These are phyloP conservation scores for Leucoagaricus sp. DNA, from an alignment of 1,284 basidiomycete species.

Conservation along the genomic window DNA sequence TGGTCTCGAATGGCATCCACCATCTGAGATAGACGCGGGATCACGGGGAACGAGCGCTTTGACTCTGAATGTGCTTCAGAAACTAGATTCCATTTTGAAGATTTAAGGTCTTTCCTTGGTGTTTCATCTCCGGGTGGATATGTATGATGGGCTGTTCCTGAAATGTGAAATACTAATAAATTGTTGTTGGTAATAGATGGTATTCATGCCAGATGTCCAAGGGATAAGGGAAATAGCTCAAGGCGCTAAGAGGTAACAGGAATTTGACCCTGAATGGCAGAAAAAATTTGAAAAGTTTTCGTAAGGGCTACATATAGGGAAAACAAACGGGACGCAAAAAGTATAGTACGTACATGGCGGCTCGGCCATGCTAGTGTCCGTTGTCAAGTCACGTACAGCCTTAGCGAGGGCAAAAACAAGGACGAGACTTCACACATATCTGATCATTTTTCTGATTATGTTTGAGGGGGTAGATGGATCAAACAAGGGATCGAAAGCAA, in stretches of 20 bases:
- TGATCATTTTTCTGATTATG: slow-evolving; percentile 9
- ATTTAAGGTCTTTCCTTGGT: slow-evolving; percentile 7
- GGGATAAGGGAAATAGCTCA: not conserved
- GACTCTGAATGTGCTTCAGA: not conserved
- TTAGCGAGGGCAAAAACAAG: not conserved
- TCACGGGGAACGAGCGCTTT: not conserved
- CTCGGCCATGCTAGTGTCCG: slow-evolving; percentile 10
- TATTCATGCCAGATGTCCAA: not conserved
- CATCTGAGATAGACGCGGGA: slow-evolving; percentile 11
- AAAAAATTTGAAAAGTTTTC: not conserved
- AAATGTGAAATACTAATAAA: slow-evolving; percentile 9
- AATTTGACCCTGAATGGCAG: slow-evolving; percentile 2
- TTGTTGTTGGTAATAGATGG: slow-evolving; percentile 1
- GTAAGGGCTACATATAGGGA: not conserved
- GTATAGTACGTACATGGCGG: slow-evolving; percentile 7
- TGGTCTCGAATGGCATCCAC: not conserved
- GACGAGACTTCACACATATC: slow-evolving; percentile 1
- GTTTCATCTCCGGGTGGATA: slow-evolving; percentile 10
- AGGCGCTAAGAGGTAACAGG: not conserved
- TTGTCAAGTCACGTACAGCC: slow-evolving; percentile 16
- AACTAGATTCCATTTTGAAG: slow-evolving; percentile 7
- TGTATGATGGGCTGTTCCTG: slow-evolving; percentile 9
- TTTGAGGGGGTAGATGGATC: slow-evolving; percentile 8
- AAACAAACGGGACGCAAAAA: not conserved
- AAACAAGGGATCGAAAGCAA: not conserved